Evolutionary conservation across 2,329 filamentous ascomycete genomes (phyloP), one percentile per base, ranked within the genome.

Genomic region (Exserohilum turcica): DNA sequence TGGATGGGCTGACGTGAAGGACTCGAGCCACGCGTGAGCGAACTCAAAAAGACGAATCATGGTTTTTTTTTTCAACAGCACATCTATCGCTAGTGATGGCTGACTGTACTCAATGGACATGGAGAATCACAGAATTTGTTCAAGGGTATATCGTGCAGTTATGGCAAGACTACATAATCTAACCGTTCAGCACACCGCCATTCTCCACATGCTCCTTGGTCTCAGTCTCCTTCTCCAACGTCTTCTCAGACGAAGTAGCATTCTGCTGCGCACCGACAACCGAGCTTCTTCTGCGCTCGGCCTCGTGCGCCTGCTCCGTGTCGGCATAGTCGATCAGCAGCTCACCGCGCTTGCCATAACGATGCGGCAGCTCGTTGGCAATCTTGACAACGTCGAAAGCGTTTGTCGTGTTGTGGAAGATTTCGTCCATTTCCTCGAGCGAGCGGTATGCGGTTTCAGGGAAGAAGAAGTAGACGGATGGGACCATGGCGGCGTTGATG

Each of bases 271-370:
- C 57, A 33, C 63, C 58, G 7, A 61, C 63, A 19, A 68, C 62
- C 1, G 64, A 67, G 32, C 70, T 73, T 32, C 68, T 56, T 33
- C 70, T 64, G 29, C 70, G 59, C 56, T 71, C 66, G 6, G 59
- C 63, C 9, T 69, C 60, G 7, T 57, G 57, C 24, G 61, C 68
- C 48, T 74, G 68, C 56, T 74, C 73, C 1, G 72, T 74, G 39
- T 74, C 72, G 4, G 79, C 76, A 46, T 84, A 82, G 32, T 76
- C 72, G 59, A 84, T 81, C 36, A 86, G 76, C 27, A 84, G 65
- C 61, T 86, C 80, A 6, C 84, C 84, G 19, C 80, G 78, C 72
- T 83, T 83, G 57, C 82, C 83, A 66, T 83, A 86, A 51, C 83
- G 78, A 58, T 80, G 77, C 8, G 84, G 83, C 62, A 81, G 74